Base-by-base conservation (phyloP, 2,329 filamentous ascomycete genomes). In the Furcasterigmium sp. region DNA sequence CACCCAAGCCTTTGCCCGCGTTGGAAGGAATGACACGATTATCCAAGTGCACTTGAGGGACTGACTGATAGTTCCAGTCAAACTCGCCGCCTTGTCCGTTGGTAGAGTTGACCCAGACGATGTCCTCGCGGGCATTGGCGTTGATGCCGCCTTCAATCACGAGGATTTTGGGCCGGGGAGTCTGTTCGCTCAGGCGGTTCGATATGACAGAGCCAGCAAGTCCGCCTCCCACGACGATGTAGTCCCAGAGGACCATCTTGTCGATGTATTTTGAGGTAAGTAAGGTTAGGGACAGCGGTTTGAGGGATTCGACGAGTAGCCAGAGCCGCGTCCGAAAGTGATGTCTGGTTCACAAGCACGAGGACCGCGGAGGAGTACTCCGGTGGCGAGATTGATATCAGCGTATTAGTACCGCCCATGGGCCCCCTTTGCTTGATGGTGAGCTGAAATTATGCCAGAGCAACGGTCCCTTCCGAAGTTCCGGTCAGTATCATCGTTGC, bases 1-100 rank as follows among this genome's bases (percentile, higher is more conserved):
- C 70, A 1, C 66, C 63, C 4, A 74, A 55, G 3, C 59, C 63
- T 41, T 68, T 72, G 3, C 62, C 64, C 8, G 60, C 50, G 28
- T 57, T 56, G 18, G 59, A 47, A 5, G 46, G 44, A 34, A 61
- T 45, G 4, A 41, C 35, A 8, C 60, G 59, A 21, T 53, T 49
- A 14, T 50, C 46, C 4, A 60, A 42, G 11, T 52, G 41, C 2
- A 46, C 47, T 23, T 61, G 57, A 2, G 63, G 60, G 36, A 57
- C 56, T 2, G 56, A 60, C 15, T 52, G 37, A 37, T 67, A 68
- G 14, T 50, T 46, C 58, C 62, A 68, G 45, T 66, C 63, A 11
- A 63, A 40, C 8, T 63, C 53, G 6, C 56, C 53, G 23, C 56
- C 54, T 0, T 61, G 43, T n/a, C 62, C 56, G 11, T 44, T 53